Evolutionary conservation across 306 rosid genomes (phyloP).

Genomic region (Luffa aegyptiaca): DNA sequence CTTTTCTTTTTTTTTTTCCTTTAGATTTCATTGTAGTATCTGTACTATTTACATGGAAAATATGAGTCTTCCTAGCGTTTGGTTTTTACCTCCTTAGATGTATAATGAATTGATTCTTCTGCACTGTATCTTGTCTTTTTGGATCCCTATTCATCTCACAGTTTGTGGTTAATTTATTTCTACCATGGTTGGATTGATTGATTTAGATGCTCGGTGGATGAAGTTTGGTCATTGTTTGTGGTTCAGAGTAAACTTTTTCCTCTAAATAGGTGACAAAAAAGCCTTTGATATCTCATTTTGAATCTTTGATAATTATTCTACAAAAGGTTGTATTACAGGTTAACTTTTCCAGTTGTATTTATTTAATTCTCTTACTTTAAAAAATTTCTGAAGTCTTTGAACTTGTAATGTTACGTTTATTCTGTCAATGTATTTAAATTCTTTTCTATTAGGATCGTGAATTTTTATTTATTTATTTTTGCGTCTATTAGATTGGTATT

Average conservation of each 20-base stretch:
- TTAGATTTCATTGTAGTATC: not conserved
- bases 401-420: no score
- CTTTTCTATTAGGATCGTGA: no score
- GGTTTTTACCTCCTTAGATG: not conserved
- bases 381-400: no score
- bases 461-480: no score
- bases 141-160: not conserved
- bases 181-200: not conserved
- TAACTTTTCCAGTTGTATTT: not conserved
- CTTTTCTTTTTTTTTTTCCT: not conserved
- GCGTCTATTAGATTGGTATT: no score
- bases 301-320: no score
- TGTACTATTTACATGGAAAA: constrained; percentile 5
- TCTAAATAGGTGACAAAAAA: not conserved
- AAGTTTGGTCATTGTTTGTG: not conserved
- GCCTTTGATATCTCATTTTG: not conserved
- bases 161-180: not conserved
- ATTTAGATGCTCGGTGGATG: not conserved
- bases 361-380: no score
- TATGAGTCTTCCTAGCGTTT: not conserved
- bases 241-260: not conserved
- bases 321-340: no score
- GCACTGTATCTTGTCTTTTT: not conserved
- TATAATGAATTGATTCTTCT: not conserved
- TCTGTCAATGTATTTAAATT: no score